Conservation (phyloP, 2,329 filamentous ascomycete genomes). For the Hymenoscyphus occultus region DNA sequence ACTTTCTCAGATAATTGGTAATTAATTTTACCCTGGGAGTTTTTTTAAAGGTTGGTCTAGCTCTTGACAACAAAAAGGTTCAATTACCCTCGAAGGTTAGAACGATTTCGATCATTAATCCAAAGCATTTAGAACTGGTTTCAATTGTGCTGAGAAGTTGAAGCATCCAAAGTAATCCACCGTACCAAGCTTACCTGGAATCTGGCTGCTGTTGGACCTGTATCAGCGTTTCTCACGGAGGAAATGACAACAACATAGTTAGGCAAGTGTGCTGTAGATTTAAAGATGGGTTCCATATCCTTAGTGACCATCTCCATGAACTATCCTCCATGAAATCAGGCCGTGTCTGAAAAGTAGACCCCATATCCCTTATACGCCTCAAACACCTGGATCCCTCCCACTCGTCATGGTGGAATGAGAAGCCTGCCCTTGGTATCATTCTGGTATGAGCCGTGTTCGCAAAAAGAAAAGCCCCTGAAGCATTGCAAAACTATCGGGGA, state of each 20-base stretch:
- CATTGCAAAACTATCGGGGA: background rate
- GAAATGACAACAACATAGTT: background rate
- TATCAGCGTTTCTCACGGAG: background rate
- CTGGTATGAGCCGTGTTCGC: background rate
- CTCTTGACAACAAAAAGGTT: too few relatives aligned
- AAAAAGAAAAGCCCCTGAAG: background rate
- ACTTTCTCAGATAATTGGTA: background rate
- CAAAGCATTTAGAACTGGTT: too few relatives aligned
- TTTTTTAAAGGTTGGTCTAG: too few relatives aligned
- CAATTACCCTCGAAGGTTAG: too few relatives aligned
- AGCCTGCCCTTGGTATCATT: slow-evolving; percentile 9
- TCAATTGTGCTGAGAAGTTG: too few relatives aligned
- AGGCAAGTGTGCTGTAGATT: background rate
- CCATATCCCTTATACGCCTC: background rate
- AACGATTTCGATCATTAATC: too few relatives aligned
- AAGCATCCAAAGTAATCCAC: too few relatives aligned
- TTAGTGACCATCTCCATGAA: background rate
- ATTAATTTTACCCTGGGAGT: too few relatives aligned
- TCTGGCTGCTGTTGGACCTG: too few relatives aligned
- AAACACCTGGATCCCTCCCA: slow-evolving; percentile 5
- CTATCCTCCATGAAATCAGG: background rate
- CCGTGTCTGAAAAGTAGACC: background rate
- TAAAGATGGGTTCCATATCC: background rate
- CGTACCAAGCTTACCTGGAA: too few relatives aligned
- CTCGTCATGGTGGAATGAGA: slow-evolving; percentile 2